Evolutionary conservation across 2,329 filamentous ascomycete genomes (phyloP).

Genomic region (Penicillium digitatum): DNA sequence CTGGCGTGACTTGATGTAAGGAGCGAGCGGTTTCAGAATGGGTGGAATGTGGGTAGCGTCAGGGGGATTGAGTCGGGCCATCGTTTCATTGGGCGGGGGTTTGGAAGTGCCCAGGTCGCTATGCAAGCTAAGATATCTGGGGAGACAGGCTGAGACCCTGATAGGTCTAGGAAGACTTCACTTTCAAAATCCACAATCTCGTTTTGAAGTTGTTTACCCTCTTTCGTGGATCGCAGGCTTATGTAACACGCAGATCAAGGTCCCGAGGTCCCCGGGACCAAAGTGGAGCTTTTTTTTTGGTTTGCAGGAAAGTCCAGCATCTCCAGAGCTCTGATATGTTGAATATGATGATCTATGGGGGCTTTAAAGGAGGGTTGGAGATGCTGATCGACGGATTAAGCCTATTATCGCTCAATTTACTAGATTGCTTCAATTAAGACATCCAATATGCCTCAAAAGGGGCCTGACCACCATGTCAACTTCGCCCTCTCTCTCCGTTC

Average conservation of each 20-base stretch:
- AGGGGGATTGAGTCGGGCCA: constrained; percentile 22
- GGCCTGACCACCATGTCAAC: constrained; percentile 3
- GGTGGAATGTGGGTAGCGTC: constrained; percentile 30
- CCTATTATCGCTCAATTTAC: background rate
- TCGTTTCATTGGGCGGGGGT: constrained; percentile 19
- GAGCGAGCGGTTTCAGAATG: constrained; percentile 35
- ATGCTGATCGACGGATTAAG: background rate
- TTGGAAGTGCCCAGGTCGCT: background rate
- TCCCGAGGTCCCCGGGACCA: background rate
- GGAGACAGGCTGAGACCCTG: background rate
- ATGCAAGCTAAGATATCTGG: background rate
- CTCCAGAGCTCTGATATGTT: background rate
- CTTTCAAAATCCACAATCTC: background rate
- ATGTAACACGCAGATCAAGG: constrained; percentile 18
- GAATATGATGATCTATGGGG: background rate
- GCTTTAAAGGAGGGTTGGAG: background rate
- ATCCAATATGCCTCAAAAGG: constrained; percentile 5
- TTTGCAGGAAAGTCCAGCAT: background rate
- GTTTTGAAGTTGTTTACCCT: constrained; percentile 5
- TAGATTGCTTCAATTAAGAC: constrained; percentile 7
- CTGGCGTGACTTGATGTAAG: constrained; percentile 40
- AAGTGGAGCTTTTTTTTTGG: constrained; percentile 4
- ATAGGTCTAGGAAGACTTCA: background rate
- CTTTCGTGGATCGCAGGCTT: constrained; percentile 6
- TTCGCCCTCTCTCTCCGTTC: background rate